Evolutionary conservation across 805 yeast genomes (phyloP), one percentile per base, ranked within the genome.

Genomic region (Pichia nanzhaoensis): DNA sequence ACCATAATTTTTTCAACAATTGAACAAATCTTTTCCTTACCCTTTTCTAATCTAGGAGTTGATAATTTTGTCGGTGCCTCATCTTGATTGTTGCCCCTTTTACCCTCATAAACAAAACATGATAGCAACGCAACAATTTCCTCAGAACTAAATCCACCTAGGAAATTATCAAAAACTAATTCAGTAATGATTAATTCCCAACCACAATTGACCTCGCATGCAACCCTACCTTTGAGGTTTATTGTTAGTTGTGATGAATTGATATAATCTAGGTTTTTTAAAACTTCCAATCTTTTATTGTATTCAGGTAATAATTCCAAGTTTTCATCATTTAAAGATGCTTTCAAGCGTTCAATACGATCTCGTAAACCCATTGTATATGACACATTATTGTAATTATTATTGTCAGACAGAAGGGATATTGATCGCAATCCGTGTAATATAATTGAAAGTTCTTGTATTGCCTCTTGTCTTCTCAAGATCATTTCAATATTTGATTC

Each of bases 61-160:
- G 74, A 62, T 28, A 62, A 37, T 5, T 46, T 38, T 1, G 55
- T 46, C n/a, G 68, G 65, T 1, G 75, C 78, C 48, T 82, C 95
- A 33, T 76, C 79, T 21, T 77, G 74, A 32, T 75, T 79, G 9
- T 47, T 46, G 22, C 47, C 47, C 27, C 36, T 47, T 16, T 78
- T 73, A 1, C 97, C 98, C 57, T 93, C 97, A 59, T 86, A 93
- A 1, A 93, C 95, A 67, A 93, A 93, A 32, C 85, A 87, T 0
- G 97, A 88, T 28, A 93, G 65, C 40, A 93, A 69, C 0, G 98
- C 98, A n/a, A 90, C 97, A 50, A 93, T 89, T 63, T 93, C 99
- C 58, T 89, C 96, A 0, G 97, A 89, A 51, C 90, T 95, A 59
- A 85, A 90, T 47, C 88, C 95, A 27, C 91, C 95, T 50, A 93